These are phyloP conservation scores for Volvariella surrecta DNA, from an alignment of 1,284 basidiomycete species.

Conservation along the genomic window DNA sequence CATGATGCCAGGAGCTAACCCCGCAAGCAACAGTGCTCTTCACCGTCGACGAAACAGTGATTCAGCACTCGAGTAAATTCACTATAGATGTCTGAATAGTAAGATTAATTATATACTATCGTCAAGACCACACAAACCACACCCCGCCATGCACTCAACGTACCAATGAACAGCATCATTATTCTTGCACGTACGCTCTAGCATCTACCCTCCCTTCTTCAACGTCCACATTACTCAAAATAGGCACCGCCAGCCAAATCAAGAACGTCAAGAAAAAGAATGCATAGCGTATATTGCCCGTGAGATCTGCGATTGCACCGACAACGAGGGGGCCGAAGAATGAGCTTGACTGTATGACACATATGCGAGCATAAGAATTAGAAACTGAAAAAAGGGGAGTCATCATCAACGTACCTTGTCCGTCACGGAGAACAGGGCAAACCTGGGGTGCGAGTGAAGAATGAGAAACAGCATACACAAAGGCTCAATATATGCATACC, in stretches of 20 bases:
- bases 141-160: too few species aligned
- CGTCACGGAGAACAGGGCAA: slow-evolving; percentile 78
- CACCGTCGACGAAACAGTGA: too few species aligned
- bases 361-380: background rate
- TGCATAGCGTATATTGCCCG: slow-evolving; percentile 83
- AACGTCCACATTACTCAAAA: slow-evolving; percentile 64
- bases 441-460: slow-evolving; percentile 30
- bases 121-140: too few species aligned
- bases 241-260: slow-evolving; percentile 73
- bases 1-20: too few species aligned
- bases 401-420: slow-evolving; percentile 66
- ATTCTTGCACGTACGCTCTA: slow-evolving; percentile 29
- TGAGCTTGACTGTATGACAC: slow-evolving; percentile 58
- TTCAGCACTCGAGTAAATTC: too few species aligned
- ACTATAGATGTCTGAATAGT: too few species aligned
- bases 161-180: too few species aligned
- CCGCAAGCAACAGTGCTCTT: too few species aligned
- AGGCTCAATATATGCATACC: slow-evolving; percentile 40
- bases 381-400: slow-evolving; percentile 2
- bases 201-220: slow-evolving; percentile 63
- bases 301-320: slow-evolving; percentile 76
- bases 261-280: slow-evolving; percentile 83
- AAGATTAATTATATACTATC: too few species aligned
- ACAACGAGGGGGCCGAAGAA: slow-evolving; percentile 86
- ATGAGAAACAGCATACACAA: slow-evolving; percentile 9